Evolutionary conservation across 345 rosid species (phyloP).

Genomic region (Citrus hindsii): DNA sequence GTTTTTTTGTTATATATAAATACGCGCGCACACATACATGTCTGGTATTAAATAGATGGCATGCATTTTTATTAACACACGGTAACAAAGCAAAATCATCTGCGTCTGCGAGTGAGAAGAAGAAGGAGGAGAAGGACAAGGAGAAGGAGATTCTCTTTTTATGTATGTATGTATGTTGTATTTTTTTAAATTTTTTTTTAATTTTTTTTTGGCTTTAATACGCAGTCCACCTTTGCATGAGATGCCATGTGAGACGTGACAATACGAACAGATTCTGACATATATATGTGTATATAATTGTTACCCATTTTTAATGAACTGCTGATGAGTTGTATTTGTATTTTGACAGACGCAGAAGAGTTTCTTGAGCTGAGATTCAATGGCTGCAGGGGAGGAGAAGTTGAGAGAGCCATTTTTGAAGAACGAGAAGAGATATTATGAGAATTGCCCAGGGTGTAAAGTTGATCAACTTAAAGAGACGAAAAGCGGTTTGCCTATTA

Average conservation of each 20-base stretch:
- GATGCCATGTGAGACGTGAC: background rate
- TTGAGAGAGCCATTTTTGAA: conserved; percentile 42
- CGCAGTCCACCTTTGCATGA: background rate
- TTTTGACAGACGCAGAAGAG: background rate
- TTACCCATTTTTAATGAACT: background rate
- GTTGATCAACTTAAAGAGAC: conserved; percentile 56
- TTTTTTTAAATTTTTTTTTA: background rate
- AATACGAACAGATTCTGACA: background rate
- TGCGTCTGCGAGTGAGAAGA: too few relatives aligned
- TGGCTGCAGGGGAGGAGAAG: conserved; percentile 37
- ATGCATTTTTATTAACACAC: background rate
- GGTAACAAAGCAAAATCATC: too few relatives aligned
- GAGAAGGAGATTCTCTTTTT: background rate
- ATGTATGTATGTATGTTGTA: too few relatives aligned
- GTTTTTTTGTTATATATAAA: too few relatives aligned
- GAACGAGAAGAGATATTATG: conserved; percentile 55
- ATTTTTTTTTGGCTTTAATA: background rate
- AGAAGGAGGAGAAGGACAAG: background rate
- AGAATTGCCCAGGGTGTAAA: conserved; percentile 80
- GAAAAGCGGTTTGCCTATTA: conserved; percentile 56
- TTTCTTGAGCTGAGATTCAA: conserved; percentile 15
- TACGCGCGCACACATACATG: too few relatives aligned
- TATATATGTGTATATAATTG: background rate
- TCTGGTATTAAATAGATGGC: background rate
- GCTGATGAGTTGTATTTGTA: too few relatives aligned